Evolutionary conservation across 495 filamentous ascomycete genomes (phyloP).

Genomic region (Achaetomiella virescens): DNA sequence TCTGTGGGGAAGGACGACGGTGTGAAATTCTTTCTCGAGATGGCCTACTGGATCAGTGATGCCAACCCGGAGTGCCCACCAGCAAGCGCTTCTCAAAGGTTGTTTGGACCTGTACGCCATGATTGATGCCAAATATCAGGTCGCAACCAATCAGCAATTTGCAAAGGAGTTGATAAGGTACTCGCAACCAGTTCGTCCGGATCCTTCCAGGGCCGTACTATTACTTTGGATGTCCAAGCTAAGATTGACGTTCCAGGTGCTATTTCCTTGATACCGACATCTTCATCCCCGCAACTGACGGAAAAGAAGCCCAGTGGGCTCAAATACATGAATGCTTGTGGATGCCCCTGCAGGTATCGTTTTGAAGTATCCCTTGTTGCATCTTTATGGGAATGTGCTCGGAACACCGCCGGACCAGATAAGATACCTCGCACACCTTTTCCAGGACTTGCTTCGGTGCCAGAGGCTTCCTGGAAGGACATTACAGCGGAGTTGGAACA

Average conservation of each 20-base stretch:
- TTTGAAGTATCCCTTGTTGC: too few relatives aligned
- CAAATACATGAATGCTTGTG: conserved; percentile 3
- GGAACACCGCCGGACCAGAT: not conserved
- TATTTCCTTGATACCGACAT: too few relatives aligned
- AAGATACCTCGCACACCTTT: conserved; percentile 14
- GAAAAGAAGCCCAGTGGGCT: conserved; percentile 3
- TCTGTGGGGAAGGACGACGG: not conserved
- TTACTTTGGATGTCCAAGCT: too few relatives aligned
- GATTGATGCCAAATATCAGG: conserved; percentile 1
- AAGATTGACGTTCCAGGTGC: too few relatives aligned
- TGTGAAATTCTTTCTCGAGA: not conserved
- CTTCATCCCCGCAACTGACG: too few relatives aligned
- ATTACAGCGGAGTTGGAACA: too few relatives aligned
- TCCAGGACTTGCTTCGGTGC: not conserved
- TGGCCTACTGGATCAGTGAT: not conserved
- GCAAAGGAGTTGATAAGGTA: not conserved
- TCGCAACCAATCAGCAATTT: not conserved
- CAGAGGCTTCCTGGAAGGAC: too few relatives aligned
- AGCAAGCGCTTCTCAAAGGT: too few relatives aligned
- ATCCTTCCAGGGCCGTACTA: too few relatives aligned
- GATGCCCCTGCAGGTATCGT: conserved; percentile 10
- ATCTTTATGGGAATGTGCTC: too few relatives aligned
- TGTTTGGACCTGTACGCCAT: not conserved
- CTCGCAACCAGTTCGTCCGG: too few relatives aligned
- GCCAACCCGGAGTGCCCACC: not conserved